Evolutionary conservation across 164 flowering plant genomes (phyloP), one percentile per base, ranked within the genome.

Genomic region (Nelumbo lutea): DNA sequence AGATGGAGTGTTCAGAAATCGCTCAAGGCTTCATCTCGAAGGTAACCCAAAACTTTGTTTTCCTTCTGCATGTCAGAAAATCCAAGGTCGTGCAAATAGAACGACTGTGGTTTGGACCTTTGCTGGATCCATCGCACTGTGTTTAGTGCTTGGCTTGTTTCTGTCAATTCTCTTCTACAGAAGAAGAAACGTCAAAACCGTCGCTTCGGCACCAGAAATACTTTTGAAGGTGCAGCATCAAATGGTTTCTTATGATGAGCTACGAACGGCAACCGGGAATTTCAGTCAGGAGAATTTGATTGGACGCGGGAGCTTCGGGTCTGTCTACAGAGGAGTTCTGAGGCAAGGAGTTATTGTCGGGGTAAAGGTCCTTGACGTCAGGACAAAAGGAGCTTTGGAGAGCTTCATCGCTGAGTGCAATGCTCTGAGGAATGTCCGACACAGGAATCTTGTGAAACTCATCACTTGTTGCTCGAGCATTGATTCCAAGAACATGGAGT

Each of bases 41-140:
- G 80, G 79, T 1, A 83, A 83, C 62, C 46, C 66, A 50, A 71
- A 71, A 27, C 82, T 83, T 8, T 80, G 83, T 72, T 41, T 62
- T 45, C 14, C 43, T 7, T 66, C 13, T 8, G 50, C 43, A 1
- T 75, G 80, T 38, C 2, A 9, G 53, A 59, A 58, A 1, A 56
- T 15, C 39, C 14, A 46, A 41, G 48, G 56, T 38, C 55, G 52
- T 3, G 48, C 62, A 53, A 68, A 62, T 58, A 71, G 66, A 61
- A 14, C 10, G 2, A 55, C 6, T 14, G 38, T 38, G n/a, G 9
- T 55, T 55, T 2, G 15, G 9, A 6, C 38, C 3, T 13, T 55
- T 38, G 27, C 27, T 2, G 38, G 58, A 2, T 55, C 58, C 3
- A 55, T 55, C 6, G 15, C 38, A 3, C 27, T 55, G 42, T 5